Evolutionary conservation across 345 rosid species (phyloP), one percentile per base, ranked within the genome.

Genomic region (Euphorbia tirucalli): DNA sequence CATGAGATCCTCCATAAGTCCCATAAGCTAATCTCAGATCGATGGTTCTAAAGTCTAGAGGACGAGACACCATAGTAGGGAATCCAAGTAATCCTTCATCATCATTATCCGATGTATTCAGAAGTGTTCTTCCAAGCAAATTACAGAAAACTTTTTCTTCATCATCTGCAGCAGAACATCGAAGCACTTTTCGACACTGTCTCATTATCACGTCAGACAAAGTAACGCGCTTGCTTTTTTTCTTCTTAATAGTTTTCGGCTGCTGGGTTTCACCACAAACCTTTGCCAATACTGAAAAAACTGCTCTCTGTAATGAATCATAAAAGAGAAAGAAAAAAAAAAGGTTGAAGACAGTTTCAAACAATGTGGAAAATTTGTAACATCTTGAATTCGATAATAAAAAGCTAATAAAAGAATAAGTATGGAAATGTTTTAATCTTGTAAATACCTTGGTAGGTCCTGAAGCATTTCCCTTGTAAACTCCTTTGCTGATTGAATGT

Each of bases 381-480:
- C 48, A 49, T 39, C 41, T 4, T 16, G 11, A 32, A 39, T 31
- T 8, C 44, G 15, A 6, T 49, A 22, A 41, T 19, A n/a, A 18
- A 71, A 43, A 65, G 7, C 48, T 32, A 57, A 44, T 32, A 32
- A 24, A 4, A 41, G 46, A 63, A 37, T 49, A 54, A 9, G 30
- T 46, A 66, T 0, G 21, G 50, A 65, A 6, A 37, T 15, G 18
- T 49, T 21, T 61, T 18, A n/a, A 19, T 7, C 43, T 4, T 8
- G 56, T n/a, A 48, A 44, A 48, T 68, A 82, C 82, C 82, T 82
- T 82, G 30, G 82, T 82, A 11, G 85, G 85, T 60, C 85, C 85
- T 15, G 82, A 78, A 72, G 85, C 85, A 78, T 82, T 82, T 72
- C 85, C 82, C 63, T 82, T 82, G 77, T 82, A 82, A 31, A 82